phyloP scores from a whole-genome alignment of 2,329 filamentous ascomycete species.

The Arachnopeziza araneosa region DNA sequence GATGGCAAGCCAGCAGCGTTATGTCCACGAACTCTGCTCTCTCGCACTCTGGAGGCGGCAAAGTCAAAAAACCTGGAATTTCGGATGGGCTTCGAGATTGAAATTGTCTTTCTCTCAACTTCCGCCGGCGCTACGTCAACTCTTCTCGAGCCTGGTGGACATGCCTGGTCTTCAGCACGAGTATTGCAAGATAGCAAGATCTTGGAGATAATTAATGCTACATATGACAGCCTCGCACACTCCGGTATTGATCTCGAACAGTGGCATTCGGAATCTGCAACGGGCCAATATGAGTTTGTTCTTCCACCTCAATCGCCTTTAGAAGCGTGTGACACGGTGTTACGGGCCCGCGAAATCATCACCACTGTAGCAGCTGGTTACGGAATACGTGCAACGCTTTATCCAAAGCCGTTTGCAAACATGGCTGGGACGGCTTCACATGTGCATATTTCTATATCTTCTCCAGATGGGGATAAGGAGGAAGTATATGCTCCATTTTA shows the following conservation, averaged over 20 bases:
- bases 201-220: constrained; percentile 57
- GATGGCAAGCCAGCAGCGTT: constrained; percentile 44
- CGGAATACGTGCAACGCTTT: constrained; percentile 62
- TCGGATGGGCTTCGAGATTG: constrained; percentile 74
- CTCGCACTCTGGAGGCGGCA: constrained; percentile 47
- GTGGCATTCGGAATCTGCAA: constrained; percentile 68
- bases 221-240: constrained; percentile 52
- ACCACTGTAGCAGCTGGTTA: constrained; percentile 56
- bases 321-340: constrained; percentile 63
- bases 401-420: constrained; percentile 61
- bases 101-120: constrained; percentile 61
- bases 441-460: constrained; percentile 61
- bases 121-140: constrained; percentile 29
- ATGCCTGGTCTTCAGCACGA: constrained; percentile 66
- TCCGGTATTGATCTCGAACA: constrained; percentile 64
- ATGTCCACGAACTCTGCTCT: constrained; percentile 63
- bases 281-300: constrained; percentile 73
- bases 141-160: constrained; percentile 51
- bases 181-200: constrained; percentile 54
- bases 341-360: constrained; percentile 67
- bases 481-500: constrained; percentile 61
- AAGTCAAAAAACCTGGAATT: constrained; percentile 50
- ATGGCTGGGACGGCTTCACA: constrained; percentile 62
- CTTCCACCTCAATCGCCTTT: constrained; percentile 59
- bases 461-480: constrained; percentile 24